Base-by-base conservation (phyloP, 2,329 filamentous ascomycete species). In the Hysterium pulicare region DNA sequence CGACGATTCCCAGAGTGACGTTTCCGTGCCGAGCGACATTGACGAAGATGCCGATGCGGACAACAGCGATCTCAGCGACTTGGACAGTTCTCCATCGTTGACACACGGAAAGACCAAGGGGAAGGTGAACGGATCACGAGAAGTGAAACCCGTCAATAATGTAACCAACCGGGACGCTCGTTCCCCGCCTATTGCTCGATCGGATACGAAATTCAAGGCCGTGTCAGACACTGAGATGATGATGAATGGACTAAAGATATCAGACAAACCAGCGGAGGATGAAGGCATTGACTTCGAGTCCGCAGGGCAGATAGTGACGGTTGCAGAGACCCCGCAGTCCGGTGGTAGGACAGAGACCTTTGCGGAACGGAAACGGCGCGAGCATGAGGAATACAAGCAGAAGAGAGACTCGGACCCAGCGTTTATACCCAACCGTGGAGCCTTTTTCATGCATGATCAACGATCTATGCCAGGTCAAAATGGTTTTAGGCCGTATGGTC, bases 371-470 rank as follows among this genome's bases (percentile, higher is more conserved):
- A 83, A 87, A 66, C 82, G 87, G 51, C 83, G 86, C 54, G 90
- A 96, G 61, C 88, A 95, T 58, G 90, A 95, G 51, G 88, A 95
- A 61, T 94, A 95, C 71, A 83, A 85, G 70, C 88, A 86, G 70
- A 87, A 87, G 66, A 81, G 88, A 55, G 89, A 95, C 62, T 83
- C 88, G 55, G 89, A 95, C 65, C 91, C 91, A 26, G 83, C 90
- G 9, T 95, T 95, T 69, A 91, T 96, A 42, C 91, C 93, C 41
- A 96, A 94, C 60, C 78, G 91, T 52, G 93, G 93, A 45, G 85
- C 87, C 48, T 97, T 97, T 74, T 97, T 96, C 72, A 90, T 97
- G 81, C 91, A 97, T 67, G 93, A 97, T 64, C 88, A 93, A 59
- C 81, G 89, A 48, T 81, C 86, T 42, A 85, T 85, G n/a, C 79